These are phyloP conservation scores for Melanomma pulvis-pyrius DNA, from an alignment of 495 filamentous ascomycete species.

Conservation along the genomic window DNA sequence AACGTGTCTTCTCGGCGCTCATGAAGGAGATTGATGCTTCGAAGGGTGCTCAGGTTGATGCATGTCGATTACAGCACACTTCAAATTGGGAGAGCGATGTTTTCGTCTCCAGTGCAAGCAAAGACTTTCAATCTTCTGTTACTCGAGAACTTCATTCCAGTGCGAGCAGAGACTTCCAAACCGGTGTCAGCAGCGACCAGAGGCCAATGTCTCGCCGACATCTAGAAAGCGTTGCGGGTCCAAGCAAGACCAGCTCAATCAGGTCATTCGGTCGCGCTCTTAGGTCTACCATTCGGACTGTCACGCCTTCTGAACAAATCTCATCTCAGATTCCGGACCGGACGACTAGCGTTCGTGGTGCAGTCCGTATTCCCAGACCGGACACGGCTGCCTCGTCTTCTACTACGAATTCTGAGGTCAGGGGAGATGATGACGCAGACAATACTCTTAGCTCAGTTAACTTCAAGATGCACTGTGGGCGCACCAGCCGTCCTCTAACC, in stretches of 20 bases:
- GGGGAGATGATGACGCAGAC: not conserved
- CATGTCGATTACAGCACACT: not conserved
- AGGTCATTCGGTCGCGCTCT: slow-evolving; percentile 14
- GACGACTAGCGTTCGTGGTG: slow-evolving; percentile 16
- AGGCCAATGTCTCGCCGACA: not conserved
- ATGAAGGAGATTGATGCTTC: slow-evolving; percentile 31
- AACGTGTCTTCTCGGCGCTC: slow-evolving; percentile 35
- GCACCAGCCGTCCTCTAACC: not conserved
- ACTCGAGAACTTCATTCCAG: slow-evolving; percentile 1
- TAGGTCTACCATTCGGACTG: slow-evolving; percentile 29
- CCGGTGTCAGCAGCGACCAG: slow-evolving; percentile 5
- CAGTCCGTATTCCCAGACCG: slow-evolving; percentile 17
- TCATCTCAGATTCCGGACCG: slow-evolving; percentile 8
- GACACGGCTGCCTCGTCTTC: slow-evolving; percentile 7
- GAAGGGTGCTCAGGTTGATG: not conserved
- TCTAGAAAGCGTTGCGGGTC: not conserved
- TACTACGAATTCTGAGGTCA: not conserved
- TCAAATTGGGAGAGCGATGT: slow-evolving; percentile 10
- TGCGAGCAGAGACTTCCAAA: slow-evolving; percentile 1
- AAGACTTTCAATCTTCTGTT: not conserved
- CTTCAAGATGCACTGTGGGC: slow-evolving; percentile 2
- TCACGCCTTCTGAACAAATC: slow-evolving; percentile 13
- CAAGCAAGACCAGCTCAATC: slow-evolving; percentile 21
- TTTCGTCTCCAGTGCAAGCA: slow-evolving; percentile 8
- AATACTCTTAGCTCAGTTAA: not conserved